A percentile compares a stretch with the other conserved stretches of the same genome.
Conservation (phyloP, 768 basidiomycete genomes). For the Polyporus arcularius region DNA sequence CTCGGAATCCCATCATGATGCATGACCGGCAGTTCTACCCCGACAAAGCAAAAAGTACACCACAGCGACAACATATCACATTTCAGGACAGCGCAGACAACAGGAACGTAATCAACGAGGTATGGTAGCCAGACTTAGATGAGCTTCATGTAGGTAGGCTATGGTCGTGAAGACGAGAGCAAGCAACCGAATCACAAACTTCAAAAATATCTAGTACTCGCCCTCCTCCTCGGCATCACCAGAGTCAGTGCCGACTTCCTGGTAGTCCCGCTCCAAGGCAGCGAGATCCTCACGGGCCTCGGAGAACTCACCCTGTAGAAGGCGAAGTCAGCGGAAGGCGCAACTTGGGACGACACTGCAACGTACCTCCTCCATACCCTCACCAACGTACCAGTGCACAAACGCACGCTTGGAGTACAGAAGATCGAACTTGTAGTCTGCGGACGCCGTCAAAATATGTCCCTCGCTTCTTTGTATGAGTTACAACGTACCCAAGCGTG, state of each 20-base stretch:
- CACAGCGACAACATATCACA: conserved; percentile 4
- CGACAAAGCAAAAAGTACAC: too few relatives aligned
- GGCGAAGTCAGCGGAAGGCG: conserved; percentile 17
- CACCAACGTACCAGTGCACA: conserved; percentile 95
- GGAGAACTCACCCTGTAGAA: conserved; percentile 85
- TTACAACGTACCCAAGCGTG: conserved; percentile 61
- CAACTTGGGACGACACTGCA: background rate
- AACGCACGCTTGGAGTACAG: conserved; percentile 96
- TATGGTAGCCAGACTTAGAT: conserved; percentile 23
- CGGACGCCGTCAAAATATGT: background rate
- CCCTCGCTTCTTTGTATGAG: background rate
- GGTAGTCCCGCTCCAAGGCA: conserved; percentile 94
- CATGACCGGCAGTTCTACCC: too few relatives aligned
- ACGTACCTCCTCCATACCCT: conserved; percentile 94
- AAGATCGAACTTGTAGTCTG: conserved; percentile 97
- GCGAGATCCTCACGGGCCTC: conserved; percentile 98
- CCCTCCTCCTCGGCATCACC: conserved; percentile 66
- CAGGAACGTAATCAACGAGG: conserved; percentile 17
- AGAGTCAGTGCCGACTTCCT: conserved; percentile 83
- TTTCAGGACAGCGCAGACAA: conserved; percentile 10
- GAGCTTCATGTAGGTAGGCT: conserved; percentile 16
- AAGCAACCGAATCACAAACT: conserved; percentile 3
- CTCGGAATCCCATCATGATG: too few relatives aligned
- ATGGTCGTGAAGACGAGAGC: conserved; percentile 10
- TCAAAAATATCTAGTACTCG: conserved; percentile 46